These are phyloP conservation scores for Candida stauntonica DNA, from an alignment of 805 yeast genomes.

Conservation along the genomic window DNA sequence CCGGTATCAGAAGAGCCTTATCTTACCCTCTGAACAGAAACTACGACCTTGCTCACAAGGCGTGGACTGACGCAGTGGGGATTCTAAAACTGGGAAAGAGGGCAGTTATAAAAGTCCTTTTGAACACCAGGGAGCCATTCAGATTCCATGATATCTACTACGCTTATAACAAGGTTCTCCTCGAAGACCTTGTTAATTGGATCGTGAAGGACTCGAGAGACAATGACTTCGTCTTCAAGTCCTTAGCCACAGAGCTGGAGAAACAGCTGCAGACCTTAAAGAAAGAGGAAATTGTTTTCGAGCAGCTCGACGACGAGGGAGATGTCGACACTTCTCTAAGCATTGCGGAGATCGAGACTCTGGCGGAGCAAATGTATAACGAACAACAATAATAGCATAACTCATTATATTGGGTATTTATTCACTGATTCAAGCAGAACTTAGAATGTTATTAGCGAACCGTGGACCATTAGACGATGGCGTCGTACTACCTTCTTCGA, in stretches of 20 bases:
- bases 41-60: conserved; percentile 51
- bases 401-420: background rate
- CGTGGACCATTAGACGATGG: conserved; percentile 23
- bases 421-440: conserved; percentile 13
- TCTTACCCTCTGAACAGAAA: conserved; percentile 78
- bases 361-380: conserved; percentile 48
- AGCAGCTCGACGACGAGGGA: conserved; percentile 41
- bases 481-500: conserved; percentile 6
- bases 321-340: conserved; percentile 39
- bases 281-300: conserved; percentile 51
- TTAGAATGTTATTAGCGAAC: conserved; percentile 24
- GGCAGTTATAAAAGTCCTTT: conserved; percentile 52
- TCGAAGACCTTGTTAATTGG: conserved; percentile 80
- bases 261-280: conserved; percentile 35
- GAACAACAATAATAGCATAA: conserved; percentile 5
- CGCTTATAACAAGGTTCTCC: conserved; percentile 71
- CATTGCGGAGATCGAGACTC: conserved; percentile 50
- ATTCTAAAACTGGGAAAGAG: conserved; percentile 67
- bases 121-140: conserved; percentile 66
- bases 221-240: conserved; percentile 52
- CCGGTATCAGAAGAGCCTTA: conserved; percentile 68
- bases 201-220: conserved; percentile 52
- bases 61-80: conserved; percentile 73
- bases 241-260: conserved; percentile 60
- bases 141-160: conserved; percentile 81